Evolutionary conservation across 2,329 filamentous ascomycete species (phyloP), one percentile per base, ranked within the genome.

Genomic region (Lasiodiplodia sp.): DNA sequence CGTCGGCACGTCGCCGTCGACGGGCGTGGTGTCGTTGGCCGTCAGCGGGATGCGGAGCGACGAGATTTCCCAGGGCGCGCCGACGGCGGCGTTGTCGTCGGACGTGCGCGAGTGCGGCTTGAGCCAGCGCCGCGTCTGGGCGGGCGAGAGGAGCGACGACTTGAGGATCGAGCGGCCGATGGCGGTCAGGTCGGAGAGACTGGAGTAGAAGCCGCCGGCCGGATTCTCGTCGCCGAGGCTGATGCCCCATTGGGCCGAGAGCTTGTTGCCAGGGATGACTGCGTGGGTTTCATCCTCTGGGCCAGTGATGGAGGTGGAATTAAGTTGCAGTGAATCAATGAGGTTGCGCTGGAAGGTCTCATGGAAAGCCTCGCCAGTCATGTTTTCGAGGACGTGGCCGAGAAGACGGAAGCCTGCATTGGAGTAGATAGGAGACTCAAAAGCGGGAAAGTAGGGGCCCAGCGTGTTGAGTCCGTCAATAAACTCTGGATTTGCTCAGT

Each of bases 301-400:
- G 76, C 76, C 37, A 72, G 73, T 80, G 1, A 80, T 81, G 18
- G 73, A 72, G 12, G 77, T 81, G 18, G 73, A 72, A 14, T 77
- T 81, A 23, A 86, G 71, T 1, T 76, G 75, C 5, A 85, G 74
- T 2, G 82, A 80, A 28, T 77, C 71, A 21, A 83, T 73, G 8
- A 85, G 66, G 3, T 76, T 73, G 2, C 79, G 71, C n/a, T 79
- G 66, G 1, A 85, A 68, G 0, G 82, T 70, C 0, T 78, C 72
- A 18, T 74, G 70, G 52, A 79, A 83, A 0, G 74, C 70, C 51
- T 79, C 76, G 3, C 78, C 77, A 0, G 79, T 80, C 6, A 85
- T 80, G 4, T 74, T 78, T 72, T 79, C 83, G 52, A 79, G 74
- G 38, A 75, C 80, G 74, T 77, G 81, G 55, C 70, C 82, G 60